phyloP scores from a whole-genome alignment of 345 rosid genomes.

The Lumnitzera littorea region DNA sequence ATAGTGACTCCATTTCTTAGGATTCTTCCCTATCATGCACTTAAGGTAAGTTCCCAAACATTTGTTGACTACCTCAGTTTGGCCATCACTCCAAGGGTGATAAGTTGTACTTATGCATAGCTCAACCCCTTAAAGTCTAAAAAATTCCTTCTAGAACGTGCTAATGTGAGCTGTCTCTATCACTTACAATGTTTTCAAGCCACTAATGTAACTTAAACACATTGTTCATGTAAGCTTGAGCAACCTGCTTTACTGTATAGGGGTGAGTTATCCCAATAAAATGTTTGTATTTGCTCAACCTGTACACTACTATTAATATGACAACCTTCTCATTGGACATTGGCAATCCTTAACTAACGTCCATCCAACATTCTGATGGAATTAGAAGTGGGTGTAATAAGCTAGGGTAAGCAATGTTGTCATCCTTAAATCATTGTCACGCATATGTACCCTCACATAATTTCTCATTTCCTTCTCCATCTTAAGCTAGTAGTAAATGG shows the following conservation, averaged over 20 bases:
- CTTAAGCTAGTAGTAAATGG: not conserved
- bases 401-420: not conserved
- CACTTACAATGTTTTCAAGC: not conserved
- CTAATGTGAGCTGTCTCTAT: not conserved
- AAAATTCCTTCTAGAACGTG: not conserved
- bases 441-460: not conserved
- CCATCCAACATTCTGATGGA: not conserved
- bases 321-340: not conserved
- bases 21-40: not conserved
- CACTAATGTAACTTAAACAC: not conserved
- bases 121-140: no score
- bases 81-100: slow-evolving; percentile 1
- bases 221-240: not conserved
- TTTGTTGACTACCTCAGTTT: not conserved
- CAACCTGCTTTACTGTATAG: not conserved
- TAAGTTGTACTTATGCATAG: not conserved
- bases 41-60: no score
- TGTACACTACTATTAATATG: not conserved
- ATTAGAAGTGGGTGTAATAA: no score
- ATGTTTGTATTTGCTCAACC: not conserved
- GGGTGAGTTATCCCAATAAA: not conserved
- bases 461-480: not conserved
- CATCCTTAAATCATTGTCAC: no score
- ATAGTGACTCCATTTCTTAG: not conserved
- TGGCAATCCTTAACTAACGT: not conserved